These are phyloP conservation scores for Stachybotrys chartarum DNA, from an alignment of 2,329 filamentous ascomycete species.

Conservation along the genomic window DNA sequence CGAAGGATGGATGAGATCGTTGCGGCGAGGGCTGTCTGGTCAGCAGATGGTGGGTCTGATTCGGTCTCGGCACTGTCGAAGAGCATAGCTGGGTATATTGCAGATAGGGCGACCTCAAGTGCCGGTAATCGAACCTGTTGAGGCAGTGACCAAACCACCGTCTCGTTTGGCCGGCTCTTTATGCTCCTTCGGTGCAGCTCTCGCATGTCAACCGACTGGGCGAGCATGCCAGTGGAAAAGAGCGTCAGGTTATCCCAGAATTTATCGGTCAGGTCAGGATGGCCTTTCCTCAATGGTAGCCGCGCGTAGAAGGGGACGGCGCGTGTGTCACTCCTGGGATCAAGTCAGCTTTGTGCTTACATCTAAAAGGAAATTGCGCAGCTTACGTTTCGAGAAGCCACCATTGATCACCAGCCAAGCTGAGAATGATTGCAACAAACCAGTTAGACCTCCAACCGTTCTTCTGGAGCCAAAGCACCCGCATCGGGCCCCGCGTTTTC, in stretches of 20 bases:
- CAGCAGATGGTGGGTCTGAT: not conserved
- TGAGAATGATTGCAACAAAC: slow-evolving; percentile 65
- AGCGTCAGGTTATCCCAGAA: slow-evolving; percentile 48
- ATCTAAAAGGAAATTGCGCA: not conserved
- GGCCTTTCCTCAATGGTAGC: slow-evolving; percentile 35
- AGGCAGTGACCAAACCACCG: slow-evolving; percentile 30
- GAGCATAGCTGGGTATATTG: slow-evolving; percentile 31
- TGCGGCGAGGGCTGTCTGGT: slow-evolving; percentile 3
- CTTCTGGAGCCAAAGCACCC: slow-evolving; percentile 62
- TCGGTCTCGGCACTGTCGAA: slow-evolving; percentile 13
- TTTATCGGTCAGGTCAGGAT: slow-evolving; percentile 35
- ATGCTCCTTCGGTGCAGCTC: slow-evolving; percentile 38
- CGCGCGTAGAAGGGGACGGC: slow-evolving; percentile 24
- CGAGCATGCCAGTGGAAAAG: slow-evolving; percentile 43
- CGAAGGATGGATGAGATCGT: slow-evolving; percentile 15
- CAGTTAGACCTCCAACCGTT: slow-evolving; percentile 65
- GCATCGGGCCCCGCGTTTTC: slow-evolving; percentile 56
- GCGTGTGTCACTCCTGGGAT: slow-evolving; percentile 5
- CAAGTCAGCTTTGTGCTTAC: not conserved
- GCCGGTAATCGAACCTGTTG: slow-evolving; percentile 39
- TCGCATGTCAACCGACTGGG: slow-evolving; percentile 41
- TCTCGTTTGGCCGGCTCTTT: slow-evolving; percentile 26
- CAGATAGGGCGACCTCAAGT: slow-evolving; percentile 41
- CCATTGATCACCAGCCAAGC: slow-evolving; percentile 70
- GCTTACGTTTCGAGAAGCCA: slow-evolving; percentile 60